Conservation (phyloP, 768 basidiomycete genomes). For the Candolleomyces eurysporus region DNA sequence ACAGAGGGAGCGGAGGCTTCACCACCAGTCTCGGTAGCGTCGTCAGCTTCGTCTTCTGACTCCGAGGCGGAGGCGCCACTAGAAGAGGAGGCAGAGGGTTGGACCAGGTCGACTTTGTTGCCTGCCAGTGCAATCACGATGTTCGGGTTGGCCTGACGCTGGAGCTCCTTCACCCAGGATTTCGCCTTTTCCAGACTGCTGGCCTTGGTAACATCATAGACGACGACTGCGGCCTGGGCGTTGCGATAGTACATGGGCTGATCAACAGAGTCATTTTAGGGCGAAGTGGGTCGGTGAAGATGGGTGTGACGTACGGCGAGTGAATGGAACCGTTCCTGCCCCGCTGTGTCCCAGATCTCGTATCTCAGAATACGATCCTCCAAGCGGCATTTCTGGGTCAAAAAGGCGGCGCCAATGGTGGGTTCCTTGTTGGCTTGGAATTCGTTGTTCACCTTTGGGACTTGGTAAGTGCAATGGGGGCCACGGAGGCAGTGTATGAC, state of each 20-base stretch:
- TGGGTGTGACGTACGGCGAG: conserved; percentile 65
- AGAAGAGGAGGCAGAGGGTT: conserved; percentile 54
- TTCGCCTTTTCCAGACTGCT: conserved; percentile 97
- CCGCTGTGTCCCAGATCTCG: conserved; percentile 98
- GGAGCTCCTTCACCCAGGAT: conserved; percentile 99
- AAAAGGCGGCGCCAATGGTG: conserved; percentile 94
- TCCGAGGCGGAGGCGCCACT: conserved; percentile 54
- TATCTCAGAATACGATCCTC: conserved; percentile 93
- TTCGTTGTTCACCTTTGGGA: conserved; percentile 78
- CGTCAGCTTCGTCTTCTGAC: conserved; percentile 87
- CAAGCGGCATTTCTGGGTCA: conserved; percentile 92
- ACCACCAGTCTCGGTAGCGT: conserved; percentile 86
- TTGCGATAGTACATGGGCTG: conserved; percentile 99
- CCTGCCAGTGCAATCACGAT: conserved; percentile 98
- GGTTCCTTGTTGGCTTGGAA: conserved; percentile 99
- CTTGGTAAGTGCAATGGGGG: conserved; percentile 8
- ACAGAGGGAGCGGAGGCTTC: conserved; percentile 51
- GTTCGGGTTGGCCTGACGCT: conserved; percentile 97
- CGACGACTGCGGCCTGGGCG: conserved; percentile 96
- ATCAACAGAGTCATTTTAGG: not conserved
- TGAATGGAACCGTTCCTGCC: conserved; percentile 96
- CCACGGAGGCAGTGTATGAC: conserved; percentile 24
- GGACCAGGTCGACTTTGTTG: conserved; percentile 94
- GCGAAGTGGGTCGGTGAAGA: conserved; percentile 7
- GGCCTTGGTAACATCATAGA: conserved; percentile 97